Conservation (phyloP, 352 stramenopile species). For the Phytophthora sansomeana region DNA sequence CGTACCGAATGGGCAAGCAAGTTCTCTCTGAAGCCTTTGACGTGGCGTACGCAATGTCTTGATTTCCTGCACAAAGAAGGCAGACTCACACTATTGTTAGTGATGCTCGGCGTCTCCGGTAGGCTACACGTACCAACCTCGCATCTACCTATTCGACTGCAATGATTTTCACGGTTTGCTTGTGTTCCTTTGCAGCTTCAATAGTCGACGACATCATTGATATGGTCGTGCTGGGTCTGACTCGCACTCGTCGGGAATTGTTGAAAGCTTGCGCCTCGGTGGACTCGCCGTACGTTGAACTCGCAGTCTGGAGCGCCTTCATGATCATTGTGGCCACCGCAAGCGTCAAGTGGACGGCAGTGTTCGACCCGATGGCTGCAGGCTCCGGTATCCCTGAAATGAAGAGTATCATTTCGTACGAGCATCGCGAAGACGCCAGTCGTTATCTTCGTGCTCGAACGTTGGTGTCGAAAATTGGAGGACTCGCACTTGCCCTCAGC, state of each 20-base stretch:
- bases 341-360: constrained; percentile 52
- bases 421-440: constrained; percentile 54
- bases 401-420: constrained; percentile 81
- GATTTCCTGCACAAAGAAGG: constrained; percentile 62
- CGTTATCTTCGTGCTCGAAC: constrained; percentile 54
- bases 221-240: constrained; percentile 40
- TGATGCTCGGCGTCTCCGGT: constrained; percentile 61
- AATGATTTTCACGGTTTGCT: no score
- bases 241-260: constrained; percentile 31
- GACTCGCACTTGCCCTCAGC: constrained; percentile 92
- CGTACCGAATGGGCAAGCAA: constrained; percentile 54
- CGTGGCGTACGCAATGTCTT: constrained; percentile 43
- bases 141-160: no score
- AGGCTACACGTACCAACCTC: constrained; percentile 4
- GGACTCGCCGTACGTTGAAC: constrained; percentile 26
- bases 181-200: constrained; percentile 41
- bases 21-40: constrained; percentile 40
- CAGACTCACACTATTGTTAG: constrained; percentile 58
- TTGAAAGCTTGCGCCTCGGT: constrained; percentile 15
- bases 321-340: constrained; percentile 40
- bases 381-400: constrained; percentile 82
- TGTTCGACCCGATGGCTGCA: constrained; percentile 52
- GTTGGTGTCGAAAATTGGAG: constrained; percentile 82
- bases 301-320: constrained; percentile 48
- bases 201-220: constrained; percentile 55